phyloP scores from a whole-genome alignment of 441 rosid genomes.

The Populus hybrid region DNA sequence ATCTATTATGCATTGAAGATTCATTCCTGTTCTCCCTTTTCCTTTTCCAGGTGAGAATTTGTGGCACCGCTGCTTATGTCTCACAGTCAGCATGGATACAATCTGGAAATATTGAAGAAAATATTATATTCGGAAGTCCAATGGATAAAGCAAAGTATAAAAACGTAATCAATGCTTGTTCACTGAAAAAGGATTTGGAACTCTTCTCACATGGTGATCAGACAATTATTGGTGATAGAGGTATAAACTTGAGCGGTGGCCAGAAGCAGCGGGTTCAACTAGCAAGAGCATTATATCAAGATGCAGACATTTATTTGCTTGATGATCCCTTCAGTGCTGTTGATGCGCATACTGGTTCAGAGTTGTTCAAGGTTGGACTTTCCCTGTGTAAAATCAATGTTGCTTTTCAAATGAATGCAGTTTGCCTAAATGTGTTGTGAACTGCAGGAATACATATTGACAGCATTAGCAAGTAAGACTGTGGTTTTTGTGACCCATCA shows the following conservation, averaged over 20 bases:
- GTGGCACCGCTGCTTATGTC: constrained; percentile 96
- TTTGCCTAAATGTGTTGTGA: constrained; percentile 33
- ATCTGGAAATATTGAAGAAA: constrained; percentile 98
- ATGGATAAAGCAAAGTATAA: constrained; percentile 94
- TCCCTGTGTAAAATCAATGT: constrained; percentile 1
- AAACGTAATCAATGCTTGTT: constrained; percentile 89
- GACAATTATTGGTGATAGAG: constrained; percentile 88
- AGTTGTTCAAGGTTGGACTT: constrained; percentile 78
- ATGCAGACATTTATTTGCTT: constrained; percentile 93
- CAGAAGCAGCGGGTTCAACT: constrained; percentile 66
- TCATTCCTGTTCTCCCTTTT: background rate
- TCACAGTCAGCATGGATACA: constrained; percentile 99
- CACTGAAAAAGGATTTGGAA: constrained; percentile 90
- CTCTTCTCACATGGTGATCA: constrained; percentile 98
- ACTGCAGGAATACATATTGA: constrained; percentile 89
- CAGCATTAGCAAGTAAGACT: constrained; percentile 81
- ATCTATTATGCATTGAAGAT: constrained; percentile 2
- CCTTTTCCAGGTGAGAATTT: constrained; percentile 66
- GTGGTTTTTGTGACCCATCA: constrained; percentile 98
- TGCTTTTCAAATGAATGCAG: constrained; percentile 11
- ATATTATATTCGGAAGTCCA: constrained; percentile 96
- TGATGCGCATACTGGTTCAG: constrained; percentile 98
- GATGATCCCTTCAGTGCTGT: constrained; percentile 99
- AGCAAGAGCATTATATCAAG: constrained; percentile 99
- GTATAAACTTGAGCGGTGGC: no score